Percentiles rank a stretch among this genome's conserved stretches.
Conservation (phyloP, 2,329 filamentous ascomycete genomes). For the Calonectria crousiana region DNA sequence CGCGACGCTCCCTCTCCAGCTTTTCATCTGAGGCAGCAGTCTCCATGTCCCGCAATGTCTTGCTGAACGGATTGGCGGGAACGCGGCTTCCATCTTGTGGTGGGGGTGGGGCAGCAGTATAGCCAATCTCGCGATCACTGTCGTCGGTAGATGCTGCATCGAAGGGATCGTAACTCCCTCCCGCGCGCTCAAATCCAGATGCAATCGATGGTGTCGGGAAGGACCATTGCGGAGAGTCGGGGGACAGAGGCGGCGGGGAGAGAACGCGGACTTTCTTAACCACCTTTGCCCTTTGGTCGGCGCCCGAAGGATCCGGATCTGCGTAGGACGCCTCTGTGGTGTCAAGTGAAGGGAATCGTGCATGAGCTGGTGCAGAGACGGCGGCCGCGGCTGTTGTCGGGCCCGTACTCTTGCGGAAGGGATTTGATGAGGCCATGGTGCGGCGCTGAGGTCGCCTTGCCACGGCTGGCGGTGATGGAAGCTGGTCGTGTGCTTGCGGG, state of each 20-base stretch:
- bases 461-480: conserved; percentile 23
- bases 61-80: conserved; percentile 63
- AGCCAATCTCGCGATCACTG: conserved; percentile 43
- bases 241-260: conserved; percentile 72
- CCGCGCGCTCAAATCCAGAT: conserved; percentile 41
- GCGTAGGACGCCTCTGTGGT: conserved; percentile 45
- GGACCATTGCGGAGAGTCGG: conserved; percentile 60
- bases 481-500: conserved; percentile 14
- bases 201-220: conserved; percentile 46
- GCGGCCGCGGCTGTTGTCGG: conserved; percentile 35
- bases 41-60: conserved; percentile 66
- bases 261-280: conserved; percentile 77
- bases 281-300: conserved; percentile 61
- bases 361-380: conserved; percentile 21
- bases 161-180: conserved; percentile 49
- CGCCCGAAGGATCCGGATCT: conserved; percentile 46
- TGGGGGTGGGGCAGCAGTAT: conserved; percentile 41
- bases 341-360: conserved; percentile 45
- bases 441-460: conserved; percentile 24
- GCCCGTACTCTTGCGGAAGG: conserved; percentile 61
- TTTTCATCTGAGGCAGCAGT: conserved; percentile 48
- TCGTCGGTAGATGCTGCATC: conserved; percentile 43
- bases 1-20: conserved; percentile 47
- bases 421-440: conserved; percentile 59
- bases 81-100: conserved; percentile 33